These are phyloP conservation scores for Neonectria ditissima DNA, from an alignment of 2,329 filamentous ascomycete species.

Conservation along the genomic window DNA sequence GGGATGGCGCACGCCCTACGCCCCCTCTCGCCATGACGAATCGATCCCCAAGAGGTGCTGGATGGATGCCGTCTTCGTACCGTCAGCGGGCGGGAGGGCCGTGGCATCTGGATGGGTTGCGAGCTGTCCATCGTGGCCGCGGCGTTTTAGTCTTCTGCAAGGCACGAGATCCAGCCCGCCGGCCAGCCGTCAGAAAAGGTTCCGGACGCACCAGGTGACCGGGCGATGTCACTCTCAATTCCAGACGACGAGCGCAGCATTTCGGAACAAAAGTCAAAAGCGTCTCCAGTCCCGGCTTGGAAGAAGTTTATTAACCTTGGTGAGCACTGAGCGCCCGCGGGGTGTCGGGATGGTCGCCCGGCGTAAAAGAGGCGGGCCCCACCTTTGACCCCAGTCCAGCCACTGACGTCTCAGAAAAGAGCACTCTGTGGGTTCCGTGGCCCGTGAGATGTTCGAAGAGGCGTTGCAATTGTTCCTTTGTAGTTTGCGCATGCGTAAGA, in stretches of 20 bases:
- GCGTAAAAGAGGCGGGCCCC: slow-evolving; percentile 14
- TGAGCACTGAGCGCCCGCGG: not conserved
- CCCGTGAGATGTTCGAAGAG: no score
- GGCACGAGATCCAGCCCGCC: not conserved
- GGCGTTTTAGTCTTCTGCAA: not conserved
- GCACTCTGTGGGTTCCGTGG: no score
- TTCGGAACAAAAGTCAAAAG: not conserved
- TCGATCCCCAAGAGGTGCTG: not conserved
- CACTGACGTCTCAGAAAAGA: slow-evolving; percentile 8
- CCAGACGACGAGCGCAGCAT: not conserved
- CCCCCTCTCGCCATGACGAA: not conserved
- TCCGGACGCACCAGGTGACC: not conserved
- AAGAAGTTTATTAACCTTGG: not conserved
- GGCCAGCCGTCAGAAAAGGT: not conserved
- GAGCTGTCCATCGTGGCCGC: not conserved
- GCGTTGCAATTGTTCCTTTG: slow-evolving; percentile 9
- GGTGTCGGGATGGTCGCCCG: not conserved
- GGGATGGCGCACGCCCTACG: slow-evolving; percentile 5
- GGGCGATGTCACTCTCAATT: not conserved
- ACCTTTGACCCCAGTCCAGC: slow-evolving; percentile 1
- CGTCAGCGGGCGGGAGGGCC: no score
- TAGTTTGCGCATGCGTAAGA: not conserved
- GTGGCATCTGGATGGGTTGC: not conserved
- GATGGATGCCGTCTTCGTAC: not conserved
- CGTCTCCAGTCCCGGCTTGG: not conserved